These are phyloP conservation scores for Bifiguratus adelaidae DNA, from an alignment of 192 early-diverging fungal species.

Conservation along the genomic window DNA sequence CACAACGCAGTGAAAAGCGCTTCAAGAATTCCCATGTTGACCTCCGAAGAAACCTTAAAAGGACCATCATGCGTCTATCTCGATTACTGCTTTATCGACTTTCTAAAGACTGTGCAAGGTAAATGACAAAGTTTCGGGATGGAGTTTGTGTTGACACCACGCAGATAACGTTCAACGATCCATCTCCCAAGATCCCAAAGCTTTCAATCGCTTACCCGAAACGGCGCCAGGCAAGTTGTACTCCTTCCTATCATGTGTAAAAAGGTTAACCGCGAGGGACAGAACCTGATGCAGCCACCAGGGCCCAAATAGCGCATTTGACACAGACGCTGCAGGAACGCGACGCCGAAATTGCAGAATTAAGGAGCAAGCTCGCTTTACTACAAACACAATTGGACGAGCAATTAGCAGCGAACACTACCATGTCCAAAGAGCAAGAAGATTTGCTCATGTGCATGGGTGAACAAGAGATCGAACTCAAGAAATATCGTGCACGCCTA, in stretches of 20 bases:
- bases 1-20: slow-evolving; percentile 70
- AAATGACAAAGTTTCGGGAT: slow-evolving; percentile 18
- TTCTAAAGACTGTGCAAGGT: slow-evolving; percentile 79
- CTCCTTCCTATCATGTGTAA: too few relatives aligned
- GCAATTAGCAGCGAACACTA: too few relatives aligned
- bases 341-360: background rate
- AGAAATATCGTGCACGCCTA: slow-evolving; percentile 17
- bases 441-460: slow-evolving; percentile 26
- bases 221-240: too few relatives aligned
- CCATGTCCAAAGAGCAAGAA: slow-evolving; percentile 35
- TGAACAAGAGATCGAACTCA: slow-evolving; percentile 18
- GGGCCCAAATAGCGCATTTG: too few relatives aligned
- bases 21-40: slow-evolving; percentile 48
- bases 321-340: too few relatives aligned
- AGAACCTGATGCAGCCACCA: too few relatives aligned
- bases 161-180: slow-evolving; percentile 28
- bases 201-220: too few relatives aligned
- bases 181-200: slow-evolving; percentile 20
- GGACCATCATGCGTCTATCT: slow-evolving; percentile 63
- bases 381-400: slow-evolving; percentile 13
- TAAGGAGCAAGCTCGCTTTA: slow-evolving; percentile 4
- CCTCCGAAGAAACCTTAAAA: slow-evolving; percentile 41
- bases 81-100: slow-evolving; percentile 74
- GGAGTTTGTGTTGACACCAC: slow-evolving; percentile 11
- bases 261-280: too few relatives aligned